Base-by-base conservation (phyloP, 2,329 filamentous ascomycete genomes). In the Bertia moriformis region DNA sequence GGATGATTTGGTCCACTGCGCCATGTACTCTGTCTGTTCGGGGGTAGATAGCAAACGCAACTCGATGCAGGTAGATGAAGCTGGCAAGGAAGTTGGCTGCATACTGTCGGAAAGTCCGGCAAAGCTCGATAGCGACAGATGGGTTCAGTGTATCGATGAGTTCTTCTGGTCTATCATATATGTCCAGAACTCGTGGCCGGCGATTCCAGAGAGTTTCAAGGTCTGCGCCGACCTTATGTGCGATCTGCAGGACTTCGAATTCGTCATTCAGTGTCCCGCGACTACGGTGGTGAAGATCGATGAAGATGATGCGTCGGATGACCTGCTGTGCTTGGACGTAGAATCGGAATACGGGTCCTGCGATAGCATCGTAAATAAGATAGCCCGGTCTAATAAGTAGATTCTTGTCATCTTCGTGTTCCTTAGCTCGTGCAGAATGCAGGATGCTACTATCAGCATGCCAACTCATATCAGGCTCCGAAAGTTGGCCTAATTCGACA, bases 221-320 rank as follows among this genome's bases (percentile, higher is more conserved):
- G 36, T 58, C 55, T 14, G 53, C 54, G 19, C 53, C 51, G 5
- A 59, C 50, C 38, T 51, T 51, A 41, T 56, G 51, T 13, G 56
- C 56, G 17, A 58, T 52, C 27, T 57, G 53, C 19, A 59, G 50
- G 18, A 58, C 56, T 41, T 58, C 56, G 19, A 54, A 57, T 43
- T 59, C 56, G 40, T 59, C 56, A 20, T 47, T 51, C 13, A 58
- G 48, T 1, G 56, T 57, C 24, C 56, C 56, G 4, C 56, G 53
- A 17, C 49, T 56, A 43, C 56, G 56, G 41, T 59, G 56, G 40
- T 59, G 56, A 14, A 58, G 46, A 41, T 58, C 54, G 19, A 58
- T 55, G 30, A 44, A 46, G 27, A 57, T 48, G 10, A 57, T 57
- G 2, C 54, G 53, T 2, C 55, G 50, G 22, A 52, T 50, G 14